A percentile compares a stretch with the other conserved stretches of the same genome.
These are phyloP conservation scores for Aphanomyces astaci DNA, from an alignment of 352 stramenopile genomes.

Conservation along the genomic window DNA sequence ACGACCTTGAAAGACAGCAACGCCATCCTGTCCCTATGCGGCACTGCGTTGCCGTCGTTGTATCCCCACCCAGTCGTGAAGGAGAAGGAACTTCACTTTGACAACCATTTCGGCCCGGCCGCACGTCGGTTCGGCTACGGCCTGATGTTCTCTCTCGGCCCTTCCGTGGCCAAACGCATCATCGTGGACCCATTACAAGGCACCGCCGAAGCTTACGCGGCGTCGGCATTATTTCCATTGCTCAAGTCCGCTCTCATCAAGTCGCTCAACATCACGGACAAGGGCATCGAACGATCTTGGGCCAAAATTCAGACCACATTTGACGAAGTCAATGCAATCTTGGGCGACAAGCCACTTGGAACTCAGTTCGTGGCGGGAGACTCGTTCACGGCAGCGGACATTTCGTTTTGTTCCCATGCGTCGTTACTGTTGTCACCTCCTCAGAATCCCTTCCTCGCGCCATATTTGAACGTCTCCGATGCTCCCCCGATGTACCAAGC, in stretches of 20 bases:
- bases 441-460: constrained; percentile 35
- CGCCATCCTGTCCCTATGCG: constrained; percentile 41
- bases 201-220: not conserved
- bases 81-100: constrained; percentile 36
- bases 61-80: constrained; percentile 35
- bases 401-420: constrained; percentile 47
- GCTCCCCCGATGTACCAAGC: constrained; percentile 28
- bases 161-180: not conserved
- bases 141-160: constrained; percentile 2
- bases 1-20: constrained; percentile 35
- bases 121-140: constrained; percentile 24
- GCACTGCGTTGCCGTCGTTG: constrained; percentile 27
- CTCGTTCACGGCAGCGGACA: constrained; percentile 43
- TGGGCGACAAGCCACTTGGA: constrained; percentile 34
- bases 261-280: constrained; percentile 33
- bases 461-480: constrained; percentile 28
- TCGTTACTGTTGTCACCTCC: constrained; percentile 32
- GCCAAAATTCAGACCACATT: constrained; percentile 28
- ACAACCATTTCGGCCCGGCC: constrained; percentile 36
- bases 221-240: constrained; percentile 24
- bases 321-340: constrained; percentile 4
- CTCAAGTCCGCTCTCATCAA: constrained; percentile 29
- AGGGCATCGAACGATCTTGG: constrained; percentile 28
- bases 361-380: constrained; percentile 33
- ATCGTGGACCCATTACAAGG: constrained; percentile 2